phyloP scores from a whole-genome alignment of 2,329 filamentous ascomycete genomes.

The Ophiostoma piceae region DNA sequence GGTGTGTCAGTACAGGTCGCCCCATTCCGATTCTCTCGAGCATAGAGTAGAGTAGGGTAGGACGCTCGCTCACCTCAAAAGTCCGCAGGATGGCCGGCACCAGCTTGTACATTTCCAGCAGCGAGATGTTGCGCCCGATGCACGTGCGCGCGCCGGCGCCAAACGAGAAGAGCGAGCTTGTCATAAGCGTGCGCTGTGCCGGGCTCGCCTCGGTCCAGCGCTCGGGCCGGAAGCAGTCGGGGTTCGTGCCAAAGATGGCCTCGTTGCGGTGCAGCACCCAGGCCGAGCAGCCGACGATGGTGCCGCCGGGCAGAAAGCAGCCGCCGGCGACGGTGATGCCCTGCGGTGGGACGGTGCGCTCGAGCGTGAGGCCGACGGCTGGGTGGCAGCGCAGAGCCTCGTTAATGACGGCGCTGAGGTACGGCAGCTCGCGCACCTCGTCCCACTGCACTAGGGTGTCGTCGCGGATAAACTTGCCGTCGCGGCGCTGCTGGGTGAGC shows the following conservation, averaged over 20 bases:
- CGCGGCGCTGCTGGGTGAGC: background rate
- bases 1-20: background rate
- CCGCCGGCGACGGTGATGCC: background rate
- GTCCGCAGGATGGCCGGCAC: background rate
- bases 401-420: background rate
- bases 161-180: background rate
- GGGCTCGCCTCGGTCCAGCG: background rate
- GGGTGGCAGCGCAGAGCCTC: conserved; percentile 14
- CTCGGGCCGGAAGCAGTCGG: background rate
- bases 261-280: background rate
- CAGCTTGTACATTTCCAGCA: background rate
- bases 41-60: too few relatives aligned
- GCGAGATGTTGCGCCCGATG: background rate
- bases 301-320: background rate
- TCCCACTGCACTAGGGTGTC: background rate
- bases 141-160: background rate
- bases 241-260: background rate
- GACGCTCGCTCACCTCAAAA: background rate
- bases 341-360: background rate
- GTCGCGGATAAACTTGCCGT: background rate
- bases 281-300: background rate
- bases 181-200: background rate
- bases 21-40: too few relatives aligned
- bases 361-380: background rate
- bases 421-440: conserved; percentile 3